Evolutionary conservation across 768 basidiomycete genomes (phyloP).

Genomic region (Mycena haematopus): DNA sequence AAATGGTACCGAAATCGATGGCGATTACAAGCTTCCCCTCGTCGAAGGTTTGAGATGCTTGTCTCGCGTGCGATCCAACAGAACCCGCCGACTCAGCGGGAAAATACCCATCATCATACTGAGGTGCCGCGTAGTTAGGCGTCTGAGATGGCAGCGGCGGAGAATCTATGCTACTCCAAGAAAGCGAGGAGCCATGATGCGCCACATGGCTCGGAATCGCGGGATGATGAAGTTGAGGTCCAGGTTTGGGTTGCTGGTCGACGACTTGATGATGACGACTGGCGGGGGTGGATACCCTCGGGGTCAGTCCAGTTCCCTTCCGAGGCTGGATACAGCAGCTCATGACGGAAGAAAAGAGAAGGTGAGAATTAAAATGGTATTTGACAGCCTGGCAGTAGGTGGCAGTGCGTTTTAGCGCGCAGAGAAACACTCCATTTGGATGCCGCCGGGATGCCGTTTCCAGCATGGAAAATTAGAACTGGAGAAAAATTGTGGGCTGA

Average conservation of each 20-base stretch:
- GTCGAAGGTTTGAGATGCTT: constrained; percentile 42
- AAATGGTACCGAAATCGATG: constrained; percentile 64
- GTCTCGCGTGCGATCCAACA: constrained; percentile 19
- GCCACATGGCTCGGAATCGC: constrained; percentile 49
- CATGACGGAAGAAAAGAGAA: constrained; percentile 44
- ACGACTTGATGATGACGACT: constrained; percentile 41
- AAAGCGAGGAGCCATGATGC: constrained; percentile 41
- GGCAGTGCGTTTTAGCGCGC: not conserved
- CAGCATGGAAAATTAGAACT: not conserved
- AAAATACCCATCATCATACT: constrained; percentile 25
- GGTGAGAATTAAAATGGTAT: not conserved
- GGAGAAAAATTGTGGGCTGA: not conserved
- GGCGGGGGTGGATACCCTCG: constrained; percentile 44
- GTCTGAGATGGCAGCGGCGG: constrained; percentile 20
- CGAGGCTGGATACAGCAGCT: constrained; percentile 67
- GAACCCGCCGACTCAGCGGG: constrained; percentile 5
- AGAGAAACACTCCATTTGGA: constrained; percentile 4
- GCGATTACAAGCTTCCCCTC: constrained; percentile 85
- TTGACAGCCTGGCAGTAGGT: constrained; percentile 15
- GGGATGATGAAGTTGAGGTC: constrained; percentile 31
- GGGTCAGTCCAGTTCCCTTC: constrained; percentile 33
- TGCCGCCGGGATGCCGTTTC: constrained; percentile 14
- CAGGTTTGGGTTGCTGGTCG: constrained; percentile 60
- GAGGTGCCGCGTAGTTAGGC: constrained; percentile 8
- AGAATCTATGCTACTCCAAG: constrained; percentile 43